Evolutionary conservation across 2,329 filamentous ascomycete genomes (phyloP).

Genomic region (Fusarium aywerte): DNA sequence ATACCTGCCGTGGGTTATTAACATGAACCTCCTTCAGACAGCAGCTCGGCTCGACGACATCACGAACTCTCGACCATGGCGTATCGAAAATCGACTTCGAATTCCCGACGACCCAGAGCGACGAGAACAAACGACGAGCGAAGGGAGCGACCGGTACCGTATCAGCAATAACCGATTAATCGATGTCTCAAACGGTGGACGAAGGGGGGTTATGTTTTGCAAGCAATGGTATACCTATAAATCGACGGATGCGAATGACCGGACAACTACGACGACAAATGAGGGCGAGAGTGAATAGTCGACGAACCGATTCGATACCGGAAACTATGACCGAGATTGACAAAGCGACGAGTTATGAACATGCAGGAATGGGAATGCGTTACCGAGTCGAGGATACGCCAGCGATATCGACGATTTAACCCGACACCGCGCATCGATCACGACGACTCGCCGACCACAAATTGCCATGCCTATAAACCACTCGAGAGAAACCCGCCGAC

Average conservation of each 20-base stretch:
- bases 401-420: background rate
- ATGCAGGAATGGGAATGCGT: background rate
- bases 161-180: no score
- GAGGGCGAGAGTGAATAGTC: background rate
- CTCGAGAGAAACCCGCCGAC: background rate
- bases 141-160: no score
- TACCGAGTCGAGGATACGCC: background rate
- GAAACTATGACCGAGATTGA: background rate
- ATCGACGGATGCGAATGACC: background rate
- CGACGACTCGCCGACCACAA: background rate
- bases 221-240: no score
- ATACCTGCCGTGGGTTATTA: rapidly evolving
- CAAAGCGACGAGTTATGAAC: no score
- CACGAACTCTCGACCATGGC: no score
- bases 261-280: background rate
- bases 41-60: background rate
- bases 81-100: background rate
- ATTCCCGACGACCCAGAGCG: background rate
- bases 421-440: background rate
- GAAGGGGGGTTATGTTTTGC: no score
- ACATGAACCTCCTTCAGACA: background rate
- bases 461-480: rapidly evolving
- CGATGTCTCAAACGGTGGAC: background rate
- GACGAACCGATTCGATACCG: background rate
- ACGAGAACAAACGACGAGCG: background rate